Percentiles rank a stretch among this genome's conserved stretches.
Conservation (phyloP, 192 early-diverging fungal genomes). For the Podila clonocystis region DNA sequence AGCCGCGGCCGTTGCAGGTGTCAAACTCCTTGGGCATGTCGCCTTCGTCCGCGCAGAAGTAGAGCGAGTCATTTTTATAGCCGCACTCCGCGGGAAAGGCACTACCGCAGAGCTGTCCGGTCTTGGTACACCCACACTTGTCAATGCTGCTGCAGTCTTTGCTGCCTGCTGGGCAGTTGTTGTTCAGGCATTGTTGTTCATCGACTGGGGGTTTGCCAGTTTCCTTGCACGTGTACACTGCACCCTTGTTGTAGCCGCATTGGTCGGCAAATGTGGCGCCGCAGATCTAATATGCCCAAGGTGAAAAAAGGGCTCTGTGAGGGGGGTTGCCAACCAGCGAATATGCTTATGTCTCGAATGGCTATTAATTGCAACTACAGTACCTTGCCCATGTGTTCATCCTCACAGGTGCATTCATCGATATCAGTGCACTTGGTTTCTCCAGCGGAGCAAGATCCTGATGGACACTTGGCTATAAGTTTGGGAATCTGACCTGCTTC, state of each 20-base stretch:
- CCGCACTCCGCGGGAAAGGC: background rate
- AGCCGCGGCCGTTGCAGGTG: background rate
- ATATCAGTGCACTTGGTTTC: no score
- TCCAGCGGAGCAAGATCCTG: no score
- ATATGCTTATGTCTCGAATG: no score
- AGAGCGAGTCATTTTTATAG: background rate
- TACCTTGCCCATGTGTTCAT: no score
- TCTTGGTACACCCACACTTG: background rate
- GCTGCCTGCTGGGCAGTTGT: background rate
- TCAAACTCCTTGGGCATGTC: background rate
- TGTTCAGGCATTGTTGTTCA: background rate
- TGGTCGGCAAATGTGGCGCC: background rate
- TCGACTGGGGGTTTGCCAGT: background rate
- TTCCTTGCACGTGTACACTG: constrained; percentile 3
- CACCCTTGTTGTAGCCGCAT: background rate
- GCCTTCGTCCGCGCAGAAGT: constrained; percentile 12
- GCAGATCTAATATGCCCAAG: background rate
- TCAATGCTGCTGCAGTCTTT: constrained; percentile 3
- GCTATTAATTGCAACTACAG: no score
- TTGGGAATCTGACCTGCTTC: background rate
- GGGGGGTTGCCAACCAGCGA: no score
- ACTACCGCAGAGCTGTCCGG: constrained; percentile 12
- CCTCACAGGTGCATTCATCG: no score
- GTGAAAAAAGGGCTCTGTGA: no score
- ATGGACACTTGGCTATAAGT: no score